phyloP scores from a whole-genome alignment of 345 rosid species.

The Pseudoturritis turrita region DNA sequence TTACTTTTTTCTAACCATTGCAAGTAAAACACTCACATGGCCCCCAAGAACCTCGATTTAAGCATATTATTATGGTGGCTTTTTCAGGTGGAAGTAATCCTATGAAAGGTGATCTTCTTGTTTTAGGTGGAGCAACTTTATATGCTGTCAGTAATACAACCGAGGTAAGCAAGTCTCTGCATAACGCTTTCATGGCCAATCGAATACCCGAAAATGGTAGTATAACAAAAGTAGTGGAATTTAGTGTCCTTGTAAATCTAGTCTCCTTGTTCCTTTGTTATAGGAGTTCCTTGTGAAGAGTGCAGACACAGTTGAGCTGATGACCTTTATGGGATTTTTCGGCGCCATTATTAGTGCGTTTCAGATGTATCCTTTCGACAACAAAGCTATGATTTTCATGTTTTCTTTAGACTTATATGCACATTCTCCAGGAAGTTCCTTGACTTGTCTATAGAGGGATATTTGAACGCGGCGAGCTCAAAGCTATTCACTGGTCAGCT shows the following conservation, averaged over 20 bases:
- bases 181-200: neutral
- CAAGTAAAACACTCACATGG: neutral
- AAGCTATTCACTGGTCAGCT: slow-evolving; percentile 78
- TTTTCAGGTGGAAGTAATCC: slow-evolving; percentile 64
- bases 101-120: slow-evolving; percentile 61
- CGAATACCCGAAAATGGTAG: neutral
- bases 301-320: slow-evolving; percentile 73
- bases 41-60: neutral
- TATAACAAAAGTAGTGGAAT: neutral
- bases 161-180: slow-evolving; percentile 48
- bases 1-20: too few relatives aligned
- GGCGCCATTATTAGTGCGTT: slow-evolving; percentile 78
- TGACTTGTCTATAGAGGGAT: slow-evolving; percentile 54
- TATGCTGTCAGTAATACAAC: slow-evolving; percentile 65
- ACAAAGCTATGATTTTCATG: neutral
- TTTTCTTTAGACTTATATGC: neutral
- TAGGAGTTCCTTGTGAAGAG: slow-evolving; percentile 84
- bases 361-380: slow-evolving; percentile 79
- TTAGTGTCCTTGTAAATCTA: neutral
- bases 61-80: neutral
- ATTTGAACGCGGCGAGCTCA: slow-evolving; percentile 69
- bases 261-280: slow-evolving; percentile 1
- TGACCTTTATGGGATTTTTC: slow-evolving; percentile 73
- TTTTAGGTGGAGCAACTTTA: slow-evolving; percentile 66
- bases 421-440: slow-evolving; percentile 27